phyloP scores from a whole-genome alignment of 108 stramenopile species.

The Pseudonitzschia pungens region DNA sequence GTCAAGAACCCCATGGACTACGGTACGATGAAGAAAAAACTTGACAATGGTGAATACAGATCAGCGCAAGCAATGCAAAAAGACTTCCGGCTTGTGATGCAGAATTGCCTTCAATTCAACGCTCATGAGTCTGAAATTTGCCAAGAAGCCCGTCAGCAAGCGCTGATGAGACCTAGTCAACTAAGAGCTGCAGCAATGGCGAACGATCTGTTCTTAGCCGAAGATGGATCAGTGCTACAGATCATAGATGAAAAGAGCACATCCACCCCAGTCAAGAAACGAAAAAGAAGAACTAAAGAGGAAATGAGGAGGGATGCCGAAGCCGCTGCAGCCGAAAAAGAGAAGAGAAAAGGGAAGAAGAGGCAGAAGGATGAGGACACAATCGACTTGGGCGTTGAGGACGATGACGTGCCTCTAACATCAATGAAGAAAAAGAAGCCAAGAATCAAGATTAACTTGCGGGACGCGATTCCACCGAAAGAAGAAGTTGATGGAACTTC shows the following conservation, averaged over 20 bases:
- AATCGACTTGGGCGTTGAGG: slow-evolving; percentile 30
- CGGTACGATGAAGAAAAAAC: slow-evolving; percentile 80
- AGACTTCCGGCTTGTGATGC: slow-evolving; percentile 79
- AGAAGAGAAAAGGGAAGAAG: slow-evolving; percentile 24
- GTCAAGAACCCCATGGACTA: slow-evolving; percentile 86
- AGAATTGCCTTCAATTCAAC: slow-evolving; percentile 83
- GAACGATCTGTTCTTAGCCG: slow-evolving; percentile 74
- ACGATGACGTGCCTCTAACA: slow-evolving; percentile 34
- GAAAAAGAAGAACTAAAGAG: slow-evolving; percentile 32
- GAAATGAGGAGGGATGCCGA: slow-evolving; percentile 27
- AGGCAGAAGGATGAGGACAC: slow-evolving; percentile 17
- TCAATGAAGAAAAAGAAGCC: slow-evolving; percentile 51
- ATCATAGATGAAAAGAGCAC: slow-evolving; percentile 56
- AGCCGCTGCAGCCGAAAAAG: slow-evolving; percentile 5
- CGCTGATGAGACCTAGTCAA: slow-evolving; percentile 62
- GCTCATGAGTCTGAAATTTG: slow-evolving; percentile 80
- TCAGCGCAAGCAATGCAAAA: slow-evolving; percentile 88
- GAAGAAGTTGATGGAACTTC: slow-evolving; percentile 7
- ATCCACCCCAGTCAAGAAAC: slow-evolving; percentile 31
- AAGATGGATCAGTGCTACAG: slow-evolving; percentile 78
- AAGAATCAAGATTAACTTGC: slow-evolving; percentile 53
- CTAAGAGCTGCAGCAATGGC: slow-evolving; percentile 74
- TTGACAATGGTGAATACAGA: slow-evolving; percentile 81
- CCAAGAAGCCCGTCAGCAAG: slow-evolving; percentile 74
- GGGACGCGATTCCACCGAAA: not conserved